Conservation (phyloP, 495 filamentous ascomycete genomes). For the Thermochaetoides thermophila region DNA sequence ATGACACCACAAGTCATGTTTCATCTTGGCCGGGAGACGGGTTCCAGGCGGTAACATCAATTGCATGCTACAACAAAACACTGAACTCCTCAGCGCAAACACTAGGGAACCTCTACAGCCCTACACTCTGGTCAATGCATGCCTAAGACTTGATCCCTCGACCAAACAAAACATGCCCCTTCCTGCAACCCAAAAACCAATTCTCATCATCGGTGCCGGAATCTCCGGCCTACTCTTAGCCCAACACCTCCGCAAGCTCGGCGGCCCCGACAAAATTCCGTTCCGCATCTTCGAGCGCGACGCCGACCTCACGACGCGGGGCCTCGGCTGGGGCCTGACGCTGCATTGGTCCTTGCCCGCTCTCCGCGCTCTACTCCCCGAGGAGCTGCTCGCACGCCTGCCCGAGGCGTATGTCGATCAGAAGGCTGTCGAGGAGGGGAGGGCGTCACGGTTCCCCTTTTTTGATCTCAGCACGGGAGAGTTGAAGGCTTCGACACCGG, state of each 20-base stretch:
- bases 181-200: slow-evolving; percentile 4
- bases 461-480: slow-evolving; percentile 38
- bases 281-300: slow-evolving; percentile 44
- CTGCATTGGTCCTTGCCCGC: slow-evolving; percentile 42
- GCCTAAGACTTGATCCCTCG: no score
- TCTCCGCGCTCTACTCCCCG: slow-evolving; percentile 34
- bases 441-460: slow-evolving; percentile 29
- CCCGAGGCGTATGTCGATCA: slow-evolving; percentile 34
- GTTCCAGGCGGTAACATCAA: no score
- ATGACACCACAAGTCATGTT: no score
- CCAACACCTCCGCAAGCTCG: slow-evolving; percentile 35
- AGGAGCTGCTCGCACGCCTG: slow-evolving; percentile 29
- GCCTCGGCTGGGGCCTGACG: slow-evolving; percentile 44
- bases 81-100: no score
- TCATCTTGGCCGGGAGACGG: no score
- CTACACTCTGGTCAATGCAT: no score
- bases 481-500: slow-evolving; percentile 22
- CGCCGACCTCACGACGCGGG: slow-evolving; percentile 26
- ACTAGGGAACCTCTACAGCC: no score
- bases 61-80: no score
- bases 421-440: slow-evolving; percentile 10
- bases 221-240: slow-evolving; percentile 45
- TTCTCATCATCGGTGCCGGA: slow-evolving; percentile 43
- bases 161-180: slow-evolving; percentile 1
- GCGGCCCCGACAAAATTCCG: no score